phyloP scores from a whole-genome alignment of 306 rosid species.

The Pyrus bretschneideri region DNA sequence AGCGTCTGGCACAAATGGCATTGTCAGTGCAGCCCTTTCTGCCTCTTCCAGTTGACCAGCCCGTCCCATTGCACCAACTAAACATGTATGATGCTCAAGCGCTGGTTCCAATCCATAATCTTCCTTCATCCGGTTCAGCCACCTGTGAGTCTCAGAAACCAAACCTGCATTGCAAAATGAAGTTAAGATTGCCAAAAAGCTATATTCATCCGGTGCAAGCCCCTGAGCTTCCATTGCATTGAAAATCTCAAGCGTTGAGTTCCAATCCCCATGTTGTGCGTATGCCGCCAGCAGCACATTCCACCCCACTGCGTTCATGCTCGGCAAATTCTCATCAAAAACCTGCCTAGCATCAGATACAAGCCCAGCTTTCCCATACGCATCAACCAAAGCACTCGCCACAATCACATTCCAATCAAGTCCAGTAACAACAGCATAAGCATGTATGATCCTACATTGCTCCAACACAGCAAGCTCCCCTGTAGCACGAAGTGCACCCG shows the following conservation, averaged over 20 bases:
- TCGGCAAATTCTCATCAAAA: conserved; percentile 39
- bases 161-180: conserved; percentile 51
- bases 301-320: conserved; percentile 66
- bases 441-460: conserved; percentile 67
- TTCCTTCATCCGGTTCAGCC: conserved; percentile 59
- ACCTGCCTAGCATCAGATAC: conserved; percentile 58
- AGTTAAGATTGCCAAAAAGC: conserved; percentile 61
- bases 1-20: conserved; percentile 70
- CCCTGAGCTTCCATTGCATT: conserved; percentile 39
- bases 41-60: conserved; percentile 50
- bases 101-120: conserved; percentile 57
- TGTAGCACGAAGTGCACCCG: conserved; percentile 57
- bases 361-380: conserved; percentile 72
- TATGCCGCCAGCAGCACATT: conserved; percentile 79
- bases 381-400: conserved; percentile 58
- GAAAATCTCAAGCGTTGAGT: background rate
- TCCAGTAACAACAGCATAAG: conserved; percentile 47
- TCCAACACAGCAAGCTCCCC: conserved; percentile 71
- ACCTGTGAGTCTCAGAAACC: conserved; percentile 45
- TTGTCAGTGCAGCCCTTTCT: conserved; percentile 50
- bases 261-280: conserved; percentile 70
- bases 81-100: conserved; percentile 82
- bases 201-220: conserved; percentile 59
- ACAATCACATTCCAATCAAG: conserved; percentile 45
- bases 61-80: conserved; percentile 13